phyloP scores from a whole-genome alignment of 78 protist species.

The Fonticula alba region DNA sequence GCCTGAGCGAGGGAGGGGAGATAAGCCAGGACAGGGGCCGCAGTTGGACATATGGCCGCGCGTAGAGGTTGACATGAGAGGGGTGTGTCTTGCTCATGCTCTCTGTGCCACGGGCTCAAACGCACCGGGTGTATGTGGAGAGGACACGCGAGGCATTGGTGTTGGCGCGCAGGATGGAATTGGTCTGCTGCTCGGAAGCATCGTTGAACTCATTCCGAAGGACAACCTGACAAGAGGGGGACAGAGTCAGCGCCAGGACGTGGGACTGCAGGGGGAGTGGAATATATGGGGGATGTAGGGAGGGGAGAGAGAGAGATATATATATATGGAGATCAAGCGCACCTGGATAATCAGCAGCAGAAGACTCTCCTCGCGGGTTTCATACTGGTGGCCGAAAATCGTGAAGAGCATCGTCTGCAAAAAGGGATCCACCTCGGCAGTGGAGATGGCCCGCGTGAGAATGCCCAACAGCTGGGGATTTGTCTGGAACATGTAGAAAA shows the following conservation, averaged over 20 bases:
- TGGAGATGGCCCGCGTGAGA: constrained; percentile 25
- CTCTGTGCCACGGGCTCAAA: no score
- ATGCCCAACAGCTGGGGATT: constrained; percentile 32
- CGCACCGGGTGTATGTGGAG: constrained; percentile 42
- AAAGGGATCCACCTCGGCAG: constrained; percentile 38
- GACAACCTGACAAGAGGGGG: constrained; percentile 20
- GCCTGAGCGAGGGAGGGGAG: no score
- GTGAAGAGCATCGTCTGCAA: constrained; percentile 5
- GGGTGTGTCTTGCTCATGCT: no score
- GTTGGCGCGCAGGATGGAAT: constrained; percentile 36
- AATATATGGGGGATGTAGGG: neutral
- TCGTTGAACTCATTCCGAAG: constrained; percentile 30
- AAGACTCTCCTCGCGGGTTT: constrained; percentile 38
- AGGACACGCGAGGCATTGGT: constrained; percentile 55
- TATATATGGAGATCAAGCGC: neutral
- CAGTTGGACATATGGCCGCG: no score
- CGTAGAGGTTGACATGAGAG: no score
- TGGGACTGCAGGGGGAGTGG: neutral
- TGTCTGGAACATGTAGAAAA: constrained; percentile 38
- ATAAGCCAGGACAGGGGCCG: no score
- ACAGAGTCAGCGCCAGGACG: neutral
- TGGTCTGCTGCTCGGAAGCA: constrained; percentile 7
- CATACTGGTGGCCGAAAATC: constrained; percentile 31
- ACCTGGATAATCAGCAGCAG: constrained; percentile 30
- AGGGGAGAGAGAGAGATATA: neutral